These are phyloP conservation scores for Cryptococcus sp. DNA, from an alignment of 1,284 basidiomycete genomes.

Conservation along the genomic window DNA sequence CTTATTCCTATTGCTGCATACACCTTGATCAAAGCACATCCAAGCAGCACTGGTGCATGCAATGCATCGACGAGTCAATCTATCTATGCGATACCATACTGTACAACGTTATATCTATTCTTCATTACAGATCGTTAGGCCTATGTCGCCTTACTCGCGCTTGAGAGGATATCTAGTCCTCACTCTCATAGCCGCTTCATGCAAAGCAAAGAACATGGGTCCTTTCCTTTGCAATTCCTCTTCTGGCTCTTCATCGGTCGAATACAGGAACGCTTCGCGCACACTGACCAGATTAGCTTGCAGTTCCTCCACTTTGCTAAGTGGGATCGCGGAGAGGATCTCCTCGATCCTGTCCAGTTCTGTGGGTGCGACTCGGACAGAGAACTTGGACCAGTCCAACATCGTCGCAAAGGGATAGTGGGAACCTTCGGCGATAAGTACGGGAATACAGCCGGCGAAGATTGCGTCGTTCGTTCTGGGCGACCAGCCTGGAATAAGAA, in stretches of 20 bases:
- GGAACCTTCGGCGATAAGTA: constrained; percentile 53
- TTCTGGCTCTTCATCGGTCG: constrained; percentile 45
- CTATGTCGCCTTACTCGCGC: neutral
- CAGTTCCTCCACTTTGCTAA: constrained; percentile 49
- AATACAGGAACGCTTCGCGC: constrained; percentile 55
- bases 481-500: constrained; percentile 48
- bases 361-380: constrained; percentile 52
- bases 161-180: constrained; percentile 47
- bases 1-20: too few relatives aligned
- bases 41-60: too few relatives aligned
- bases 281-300: constrained; percentile 54
- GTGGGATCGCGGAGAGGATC: constrained; percentile 50
- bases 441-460: constrained; percentile 57
- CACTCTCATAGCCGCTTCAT: constrained; percentile 52
- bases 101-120: too few relatives aligned
- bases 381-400: constrained; percentile 55
- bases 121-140: too few relatives aligned
- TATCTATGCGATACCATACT: too few relatives aligned
- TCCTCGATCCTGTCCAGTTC: constrained; percentile 54
- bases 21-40: too few relatives aligned
- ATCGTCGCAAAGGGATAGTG: constrained; percentile 54
- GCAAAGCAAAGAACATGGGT: constrained; percentile 54
- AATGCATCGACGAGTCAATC: too few relatives aligned
- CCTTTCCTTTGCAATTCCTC: constrained; percentile 48
- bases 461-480: constrained; percentile 56